Evolutionary conservation across 2,329 filamentous ascomycete species (phyloP).

Genomic region (Didymella segeticola): DNA sequence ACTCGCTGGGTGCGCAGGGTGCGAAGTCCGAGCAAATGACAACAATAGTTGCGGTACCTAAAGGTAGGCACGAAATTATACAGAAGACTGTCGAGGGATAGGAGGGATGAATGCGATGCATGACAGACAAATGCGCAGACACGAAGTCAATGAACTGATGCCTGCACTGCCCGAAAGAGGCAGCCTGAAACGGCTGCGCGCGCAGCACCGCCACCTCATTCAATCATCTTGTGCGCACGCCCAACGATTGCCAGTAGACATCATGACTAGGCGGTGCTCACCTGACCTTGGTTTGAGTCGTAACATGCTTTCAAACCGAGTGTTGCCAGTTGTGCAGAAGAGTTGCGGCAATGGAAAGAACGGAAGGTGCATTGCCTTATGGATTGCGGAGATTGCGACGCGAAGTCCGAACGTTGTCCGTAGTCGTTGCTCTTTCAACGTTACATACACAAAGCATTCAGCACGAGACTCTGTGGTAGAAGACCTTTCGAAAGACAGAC

Average conservation of each 20-base stretch:
- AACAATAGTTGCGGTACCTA: background rate
- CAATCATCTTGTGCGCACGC: background rate
- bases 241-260: background rate
- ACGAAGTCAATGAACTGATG: conserved; percentile 11
- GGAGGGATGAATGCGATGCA: background rate
- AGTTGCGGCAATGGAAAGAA: background rate
- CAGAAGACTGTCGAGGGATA: background rate
- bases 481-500: too few relatives aligned
- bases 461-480: too few relatives aligned
- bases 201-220: conserved; percentile 10
- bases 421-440: background rate
- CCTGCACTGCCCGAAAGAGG: conserved; percentile 16
- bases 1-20: background rate
- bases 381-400: background rate
- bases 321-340: background rate
- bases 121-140: background rate
- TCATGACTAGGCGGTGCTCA: too few relatives aligned
- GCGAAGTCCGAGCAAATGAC: conserved; percentile 2
- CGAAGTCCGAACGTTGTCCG: background rate
- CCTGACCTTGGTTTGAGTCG: too few relatives aligned
- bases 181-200: conserved; percentile 15
- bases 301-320: too few relatives aligned
- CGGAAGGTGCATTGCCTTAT: background rate
- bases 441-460: background rate
- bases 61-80: background rate